Percentiles rank a stretch among this genome's conserved stretches.
phyloP scores from a whole-genome alignment of 2,329 filamentous ascomycete species.

The Fusarium citri region DNA sequence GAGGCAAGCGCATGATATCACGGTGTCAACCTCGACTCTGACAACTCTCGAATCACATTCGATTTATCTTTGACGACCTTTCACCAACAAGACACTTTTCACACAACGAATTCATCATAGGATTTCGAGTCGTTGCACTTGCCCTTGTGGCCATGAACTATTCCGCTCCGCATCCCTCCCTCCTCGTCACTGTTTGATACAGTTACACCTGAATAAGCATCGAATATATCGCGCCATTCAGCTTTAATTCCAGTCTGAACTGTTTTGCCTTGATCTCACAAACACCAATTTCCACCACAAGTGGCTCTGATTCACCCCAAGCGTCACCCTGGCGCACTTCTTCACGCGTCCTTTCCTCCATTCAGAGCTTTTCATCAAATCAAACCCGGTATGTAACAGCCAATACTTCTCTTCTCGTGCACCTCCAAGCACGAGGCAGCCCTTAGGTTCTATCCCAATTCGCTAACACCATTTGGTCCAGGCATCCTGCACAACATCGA shows the following conservation, averaged over 20 bases:
- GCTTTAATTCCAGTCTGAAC: slow-evolving; percentile 22
- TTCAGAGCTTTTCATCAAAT: slow-evolving; percentile 10
- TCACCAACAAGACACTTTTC: background rate
- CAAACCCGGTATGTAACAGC: slow-evolving; percentile 35
- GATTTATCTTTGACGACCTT: background rate
- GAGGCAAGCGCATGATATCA: slow-evolving; percentile 12
- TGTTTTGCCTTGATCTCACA: slow-evolving; percentile 29
- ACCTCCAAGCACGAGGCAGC: slow-evolving; percentile 17
- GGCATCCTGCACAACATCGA: slow-evolving; percentile 41
- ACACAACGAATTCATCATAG: background rate
- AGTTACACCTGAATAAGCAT: slow-evolving; percentile 32
- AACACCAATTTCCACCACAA: slow-evolving; percentile 29
- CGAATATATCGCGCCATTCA: slow-evolving; percentile 22
- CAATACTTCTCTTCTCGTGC: slow-evolving; percentile 22
- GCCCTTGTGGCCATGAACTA: slow-evolving; percentile 30
- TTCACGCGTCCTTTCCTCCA: slow-evolving; percentile 16
- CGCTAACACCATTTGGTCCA: slow-evolving; percentile 41
- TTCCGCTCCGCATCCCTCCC: slow-evolving; percentile 1
- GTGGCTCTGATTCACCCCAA: slow-evolving; percentile 39
- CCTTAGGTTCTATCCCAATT: slow-evolving; percentile 17
- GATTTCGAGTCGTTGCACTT: background rate
- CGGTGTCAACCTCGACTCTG: slow-evolving; percentile 4
- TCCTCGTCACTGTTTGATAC: slow-evolving; percentile 37
- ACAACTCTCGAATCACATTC: background rate
- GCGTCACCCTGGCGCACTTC: slow-evolving; percentile 22